Evolutionary conservation across 192 early-diverging fungal species (phyloP).

Genomic region (Entomortierella beljakovae): DNA sequence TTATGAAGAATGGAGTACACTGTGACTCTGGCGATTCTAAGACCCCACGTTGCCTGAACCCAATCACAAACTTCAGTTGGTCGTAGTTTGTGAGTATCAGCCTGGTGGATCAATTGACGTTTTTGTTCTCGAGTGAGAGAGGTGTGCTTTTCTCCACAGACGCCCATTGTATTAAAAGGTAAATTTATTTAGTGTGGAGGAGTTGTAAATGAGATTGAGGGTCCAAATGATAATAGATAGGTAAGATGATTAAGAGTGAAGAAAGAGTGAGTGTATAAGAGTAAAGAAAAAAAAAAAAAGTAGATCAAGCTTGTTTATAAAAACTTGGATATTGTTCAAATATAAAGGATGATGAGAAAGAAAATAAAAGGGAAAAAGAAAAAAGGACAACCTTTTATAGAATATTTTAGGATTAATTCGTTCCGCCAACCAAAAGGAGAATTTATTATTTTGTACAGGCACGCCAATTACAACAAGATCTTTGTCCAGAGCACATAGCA

Average conservation of each 20-base stretch:
- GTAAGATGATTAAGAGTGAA: neutral
- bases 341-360: neutral
- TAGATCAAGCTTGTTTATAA: neutral
- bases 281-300: neutral
- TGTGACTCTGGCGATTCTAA: slow-evolving; percentile 48
- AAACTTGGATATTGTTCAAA: neutral
- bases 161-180: slow-evolving; percentile 26
- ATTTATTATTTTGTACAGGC: no score
- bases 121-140: slow-evolving; percentile 53
- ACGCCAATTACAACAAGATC: no score
- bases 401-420: no score
- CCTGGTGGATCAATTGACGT: slow-evolving; percentile 53
- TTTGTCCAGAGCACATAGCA: no score
- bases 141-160: slow-evolving; percentile 54
- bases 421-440: no score
- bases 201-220: neutral
- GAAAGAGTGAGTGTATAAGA: neutral
- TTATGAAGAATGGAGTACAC: slow-evolving; percentile 54
- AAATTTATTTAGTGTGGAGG: neutral
- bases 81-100: slow-evolving; percentile 52
- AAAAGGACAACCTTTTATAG: no score
- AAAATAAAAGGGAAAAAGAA: neutral
- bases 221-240: neutral
- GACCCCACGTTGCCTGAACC: slow-evolving; percentile 50
- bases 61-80: slow-evolving; percentile 53